Conservation (phyloP, 768 basidiomycete species). For the Jaapia argillacea region DNA sequence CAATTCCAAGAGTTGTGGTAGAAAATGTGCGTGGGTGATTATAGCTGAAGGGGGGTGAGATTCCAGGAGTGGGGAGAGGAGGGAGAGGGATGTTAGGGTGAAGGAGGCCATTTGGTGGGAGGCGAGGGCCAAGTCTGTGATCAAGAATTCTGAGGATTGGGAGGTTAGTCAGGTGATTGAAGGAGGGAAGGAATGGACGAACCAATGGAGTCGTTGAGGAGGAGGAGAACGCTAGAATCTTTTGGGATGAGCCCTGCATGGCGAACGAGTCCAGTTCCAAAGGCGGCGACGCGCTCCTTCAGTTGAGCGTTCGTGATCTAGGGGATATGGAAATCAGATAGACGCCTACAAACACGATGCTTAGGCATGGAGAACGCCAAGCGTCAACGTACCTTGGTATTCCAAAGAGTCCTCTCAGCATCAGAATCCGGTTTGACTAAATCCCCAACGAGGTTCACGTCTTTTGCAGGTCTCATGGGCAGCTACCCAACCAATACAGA, state of each 20-base stretch:
- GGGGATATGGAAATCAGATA: neutral
- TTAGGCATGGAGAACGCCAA: neutral
- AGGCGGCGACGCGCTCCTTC: conserved; percentile 56
- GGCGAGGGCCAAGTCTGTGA: conserved; percentile 71
- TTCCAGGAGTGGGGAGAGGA: conserved; percentile 60
- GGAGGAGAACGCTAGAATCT: conserved; percentile 60
- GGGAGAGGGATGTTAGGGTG: conserved; percentile 46
- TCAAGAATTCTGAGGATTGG: conserved; percentile 51
- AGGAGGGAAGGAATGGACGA: conserved; percentile 9
- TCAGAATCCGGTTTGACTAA: conserved; percentile 59
- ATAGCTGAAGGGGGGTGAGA: conserved; percentile 63
- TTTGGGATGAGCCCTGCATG: conserved; percentile 43
- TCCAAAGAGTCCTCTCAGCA: conserved; percentile 68
- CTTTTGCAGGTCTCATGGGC: conserved; percentile 61
- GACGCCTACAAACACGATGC: no score
- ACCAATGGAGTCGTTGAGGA: conserved; percentile 78
- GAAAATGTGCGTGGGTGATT: conserved; percentile 55
- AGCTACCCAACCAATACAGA: conserved; percentile 36
- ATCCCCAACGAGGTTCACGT: conserved; percentile 56
- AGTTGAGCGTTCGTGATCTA: conserved; percentile 71
- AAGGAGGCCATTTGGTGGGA: conserved; percentile 59
- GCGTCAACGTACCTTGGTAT: conserved; percentile 44
- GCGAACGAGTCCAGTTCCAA: conserved; percentile 64
- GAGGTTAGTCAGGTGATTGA: neutral
- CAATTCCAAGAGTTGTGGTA: conserved; percentile 62